A percentile compares a stretch with the other conserved stretches of the same genome.
phyloP scores from a whole-genome alignment of 192 early-diverging fungal species.

The Chytriomyces hyalinus region DNA sequence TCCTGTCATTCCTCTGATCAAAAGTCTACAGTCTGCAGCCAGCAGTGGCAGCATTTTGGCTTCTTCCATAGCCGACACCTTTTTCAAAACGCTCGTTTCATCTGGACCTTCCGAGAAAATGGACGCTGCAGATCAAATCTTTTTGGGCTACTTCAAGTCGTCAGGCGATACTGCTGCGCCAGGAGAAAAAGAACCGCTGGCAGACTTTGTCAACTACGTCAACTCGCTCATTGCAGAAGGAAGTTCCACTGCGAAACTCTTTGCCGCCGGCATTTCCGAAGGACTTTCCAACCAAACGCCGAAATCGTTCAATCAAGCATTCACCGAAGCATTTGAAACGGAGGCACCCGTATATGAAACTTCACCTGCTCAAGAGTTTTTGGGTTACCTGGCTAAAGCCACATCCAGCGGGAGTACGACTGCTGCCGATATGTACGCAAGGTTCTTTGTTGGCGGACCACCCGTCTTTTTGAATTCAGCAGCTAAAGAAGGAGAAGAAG shows the following conservation, averaged over 20 bases:
- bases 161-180: no score
- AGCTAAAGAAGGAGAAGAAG: neutral
- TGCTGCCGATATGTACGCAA: neutral
- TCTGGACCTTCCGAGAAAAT: neutral
- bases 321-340: neutral
- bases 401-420: neutral
- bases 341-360: neutral
- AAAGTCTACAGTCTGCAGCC: neutral
- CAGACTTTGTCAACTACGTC: neutral
- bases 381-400: neutral
- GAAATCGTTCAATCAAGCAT: neutral
- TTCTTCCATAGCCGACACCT: neutral
- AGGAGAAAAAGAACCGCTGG: neutral
- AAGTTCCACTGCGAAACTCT: neutral
- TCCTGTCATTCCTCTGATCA: slow-evolving; percentile 8
- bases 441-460: neutral
- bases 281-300: no score
- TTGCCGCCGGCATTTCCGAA: neutral
- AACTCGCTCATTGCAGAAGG: neutral
- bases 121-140: slow-evolving; percentile 10
- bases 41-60: neutral
- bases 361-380: neutral
- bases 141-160: slow-evolving; percentile 5
- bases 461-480: neutral
- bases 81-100: slow-evolving; percentile 12